A percentile compares a stretch with the other conserved stretches of the same genome.
Evolutionary conservation across 108 stramenopile species (phyloP).

Genomic region (Pseudonitzschia multiseries): DNA sequence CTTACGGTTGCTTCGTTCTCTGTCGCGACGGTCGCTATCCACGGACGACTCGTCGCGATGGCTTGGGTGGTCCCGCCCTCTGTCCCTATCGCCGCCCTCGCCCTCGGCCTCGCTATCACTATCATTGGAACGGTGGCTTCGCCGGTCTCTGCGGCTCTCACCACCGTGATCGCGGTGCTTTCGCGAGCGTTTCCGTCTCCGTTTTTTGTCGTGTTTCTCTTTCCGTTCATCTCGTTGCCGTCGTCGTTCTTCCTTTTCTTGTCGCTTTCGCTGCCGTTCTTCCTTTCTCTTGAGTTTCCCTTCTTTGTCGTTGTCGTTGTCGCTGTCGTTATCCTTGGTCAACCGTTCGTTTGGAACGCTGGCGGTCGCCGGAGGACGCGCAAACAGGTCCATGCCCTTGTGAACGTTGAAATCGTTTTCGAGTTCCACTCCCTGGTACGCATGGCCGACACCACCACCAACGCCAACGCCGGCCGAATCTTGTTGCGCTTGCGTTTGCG

Average conservation of each 20-base stretch:
- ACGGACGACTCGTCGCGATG: neutral
- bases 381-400: conserved; percentile 92
- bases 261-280: conserved; percentile 22
- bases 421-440: conserved; percentile 85
- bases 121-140: neutral
- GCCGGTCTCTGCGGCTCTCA: neutral
- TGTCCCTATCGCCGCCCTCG: neutral
- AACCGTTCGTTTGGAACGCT: conserved; percentile 12
- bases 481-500: neutral
- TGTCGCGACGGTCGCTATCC: neutral
- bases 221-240: conserved; percentile 9
- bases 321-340: no score
- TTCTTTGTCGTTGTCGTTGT: conserved; percentile 11
- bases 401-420: conserved; percentile 69
- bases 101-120: neutral
- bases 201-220: conserved; percentile 8
- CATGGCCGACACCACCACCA: conserved; percentile 71
- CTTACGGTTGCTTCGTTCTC: neutral
- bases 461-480: no score
- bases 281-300: conserved; percentile 21
- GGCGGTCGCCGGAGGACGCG: conserved; percentile 17
- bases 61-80: no score
- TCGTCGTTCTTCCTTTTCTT: conserved; percentile 12
- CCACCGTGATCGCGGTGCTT: conserved; percentile 14
- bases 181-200: conserved; percentile 15